phyloP scores from a whole-genome alignment of 1,139 yeast genomes.

The Pichia sp. region DNA sequence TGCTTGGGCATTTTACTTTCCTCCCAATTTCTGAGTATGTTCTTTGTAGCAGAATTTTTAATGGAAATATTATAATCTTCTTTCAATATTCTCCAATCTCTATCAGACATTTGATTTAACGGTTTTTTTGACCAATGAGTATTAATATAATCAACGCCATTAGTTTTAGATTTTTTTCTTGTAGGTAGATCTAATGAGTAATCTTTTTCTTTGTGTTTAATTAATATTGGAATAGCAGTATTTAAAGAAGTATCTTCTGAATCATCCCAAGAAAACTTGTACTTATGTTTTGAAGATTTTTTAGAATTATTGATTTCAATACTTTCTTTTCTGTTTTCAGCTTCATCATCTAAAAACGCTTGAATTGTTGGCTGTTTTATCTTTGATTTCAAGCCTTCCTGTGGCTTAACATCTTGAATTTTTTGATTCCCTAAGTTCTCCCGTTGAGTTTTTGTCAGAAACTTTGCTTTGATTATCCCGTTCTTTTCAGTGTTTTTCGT shows the following conservation, averaged over 20 bases:
- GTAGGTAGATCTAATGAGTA: constrained; percentile 15
- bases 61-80: constrained; percentile 69
- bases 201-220: constrained; percentile 16
- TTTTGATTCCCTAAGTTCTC: constrained; percentile 30
- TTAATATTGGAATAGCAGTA: constrained; percentile 38
- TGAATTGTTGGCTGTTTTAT: background rate
- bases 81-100: constrained; percentile 87
- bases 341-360: background rate
- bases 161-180: constrained; percentile 8
- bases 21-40: constrained; percentile 71
- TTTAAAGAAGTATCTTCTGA: constrained; percentile 56
- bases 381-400: background rate
- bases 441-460: constrained; percentile 45
- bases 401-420: constrained; percentile 17
- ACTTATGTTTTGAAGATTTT: constrained; percentile 27
- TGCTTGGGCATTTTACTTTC: constrained; percentile 48
- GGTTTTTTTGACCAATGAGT: constrained; percentile 69
- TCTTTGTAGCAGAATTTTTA: constrained; percentile 45
- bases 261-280: constrained; percentile 65
- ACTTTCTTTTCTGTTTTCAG: background rate
- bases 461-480: constrained; percentile 30
- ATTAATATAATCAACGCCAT: background rate
- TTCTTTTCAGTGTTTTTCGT: background rate
- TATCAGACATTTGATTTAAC: constrained; percentile 55
- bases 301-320: background rate